Evolutionary conservation across 805 yeast species (phyloP).

Genomic region (Teunomyces gatunensis): DNA sequence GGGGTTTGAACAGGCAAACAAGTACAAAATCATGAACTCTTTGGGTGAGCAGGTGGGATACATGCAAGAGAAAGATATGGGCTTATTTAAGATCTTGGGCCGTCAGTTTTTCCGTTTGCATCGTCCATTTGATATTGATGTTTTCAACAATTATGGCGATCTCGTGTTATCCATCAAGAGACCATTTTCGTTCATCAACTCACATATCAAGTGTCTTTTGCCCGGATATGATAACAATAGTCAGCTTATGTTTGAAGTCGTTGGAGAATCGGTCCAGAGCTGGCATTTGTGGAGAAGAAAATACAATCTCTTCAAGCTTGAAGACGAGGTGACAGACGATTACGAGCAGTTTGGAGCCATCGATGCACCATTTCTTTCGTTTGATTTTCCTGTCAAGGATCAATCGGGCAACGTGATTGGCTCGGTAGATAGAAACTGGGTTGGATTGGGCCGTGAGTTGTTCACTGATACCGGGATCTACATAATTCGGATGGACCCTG

Average conservation of each 20-base stretch:
- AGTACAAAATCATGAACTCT: conserved; percentile 69
- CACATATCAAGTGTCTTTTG: conserved; percentile 71
- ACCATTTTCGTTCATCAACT: conserved; percentile 85
- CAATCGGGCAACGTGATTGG: conserved; percentile 60
- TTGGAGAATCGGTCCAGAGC: conserved; percentile 87
- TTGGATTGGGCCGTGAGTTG: conserved; percentile 87
- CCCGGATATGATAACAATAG: conserved; percentile 49
- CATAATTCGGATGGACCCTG: conserved; percentile 77
- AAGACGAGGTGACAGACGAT: conserved; percentile 35
- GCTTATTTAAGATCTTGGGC: conserved; percentile 64
- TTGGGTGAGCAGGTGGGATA: conserved; percentile 74
- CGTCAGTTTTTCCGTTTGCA: conserved; percentile 83
- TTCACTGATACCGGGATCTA: conserved; percentile 96
- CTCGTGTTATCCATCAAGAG: conserved; percentile 65
- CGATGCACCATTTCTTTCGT: conserved; percentile 83
- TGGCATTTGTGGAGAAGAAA: conserved; percentile 95
- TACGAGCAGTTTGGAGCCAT: conserved; percentile 82
- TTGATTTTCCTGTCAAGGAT: conserved; percentile 77
- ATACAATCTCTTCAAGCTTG: conserved; percentile 70
- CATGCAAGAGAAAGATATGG: conserved; percentile 78
- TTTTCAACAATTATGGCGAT: conserved; percentile 63
- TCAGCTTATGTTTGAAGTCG: conserved; percentile 39
- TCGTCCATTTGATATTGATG: conserved; percentile 78
- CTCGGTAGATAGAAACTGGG: conserved; percentile 89
- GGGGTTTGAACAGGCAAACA: conserved; percentile 91